Evolutionary conservation across 495 filamentous ascomycete species (phyloP).

Genomic region (Venustampulla echinocandica): DNA sequence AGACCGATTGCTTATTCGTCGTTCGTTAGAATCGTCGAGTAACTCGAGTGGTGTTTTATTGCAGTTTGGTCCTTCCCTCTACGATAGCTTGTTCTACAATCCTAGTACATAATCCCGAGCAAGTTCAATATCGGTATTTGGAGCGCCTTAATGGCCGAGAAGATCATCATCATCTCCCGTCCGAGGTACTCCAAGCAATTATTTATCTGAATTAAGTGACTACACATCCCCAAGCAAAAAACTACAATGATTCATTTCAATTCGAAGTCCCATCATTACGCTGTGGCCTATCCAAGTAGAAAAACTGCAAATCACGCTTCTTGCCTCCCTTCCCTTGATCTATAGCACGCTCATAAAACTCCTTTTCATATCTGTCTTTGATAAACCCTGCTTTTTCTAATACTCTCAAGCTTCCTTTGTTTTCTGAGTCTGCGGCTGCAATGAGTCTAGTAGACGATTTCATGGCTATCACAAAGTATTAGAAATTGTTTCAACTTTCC

Average conservation of each 20-base stretch:
- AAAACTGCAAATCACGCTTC: conserved; percentile 14
- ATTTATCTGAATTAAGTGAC: background rate
- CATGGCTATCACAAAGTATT: background rate
- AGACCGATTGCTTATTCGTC: too few species aligned
- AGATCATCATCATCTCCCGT: too few species aligned
- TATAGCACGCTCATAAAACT: conserved; percentile 3
- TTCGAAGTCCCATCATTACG: too few species aligned
- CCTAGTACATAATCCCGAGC: too few species aligned
- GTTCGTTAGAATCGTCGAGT: too few species aligned
- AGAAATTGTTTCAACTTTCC: background rate
- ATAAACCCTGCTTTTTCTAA: conserved; percentile 16
- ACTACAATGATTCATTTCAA: too few species aligned
- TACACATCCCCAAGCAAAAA: background rate
- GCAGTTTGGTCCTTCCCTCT: too few species aligned
- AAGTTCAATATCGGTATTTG: too few species aligned
- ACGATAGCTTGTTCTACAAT: too few species aligned
- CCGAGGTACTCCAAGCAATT: too few species aligned
- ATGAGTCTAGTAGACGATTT: conserved; percentile 3
- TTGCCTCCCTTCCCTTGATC: background rate
- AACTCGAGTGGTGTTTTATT: too few species aligned
- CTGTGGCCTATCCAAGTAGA: conserved; percentile 10
- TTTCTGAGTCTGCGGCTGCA: conserved; percentile 14
- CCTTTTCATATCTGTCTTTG: conserved; percentile 5
- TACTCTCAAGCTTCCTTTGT: conserved; percentile 11
- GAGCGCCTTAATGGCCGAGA: too few species aligned